Evolutionary conservation across 768 basidiomycete species (phyloP).

Genomic region (Rhodotorula graminis): DNA sequence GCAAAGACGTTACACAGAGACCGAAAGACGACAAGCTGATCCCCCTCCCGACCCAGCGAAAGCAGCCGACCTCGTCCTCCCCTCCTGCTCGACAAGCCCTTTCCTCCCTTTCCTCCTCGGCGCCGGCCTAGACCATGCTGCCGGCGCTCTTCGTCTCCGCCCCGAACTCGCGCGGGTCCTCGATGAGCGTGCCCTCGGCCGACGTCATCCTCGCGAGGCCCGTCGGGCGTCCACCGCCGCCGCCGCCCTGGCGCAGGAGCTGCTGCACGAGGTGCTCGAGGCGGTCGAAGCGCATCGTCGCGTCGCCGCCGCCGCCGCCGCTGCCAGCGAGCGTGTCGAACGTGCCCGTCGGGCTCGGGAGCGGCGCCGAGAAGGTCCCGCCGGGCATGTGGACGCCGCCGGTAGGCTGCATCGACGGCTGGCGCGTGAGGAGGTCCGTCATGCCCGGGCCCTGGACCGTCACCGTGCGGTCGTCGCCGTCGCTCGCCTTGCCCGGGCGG

Average conservation of each 20-base stretch:
- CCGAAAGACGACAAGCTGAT: no score
- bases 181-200: slow-evolving; percentile 2
- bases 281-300: not conserved
- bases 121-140: not conserved
- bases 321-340: not conserved
- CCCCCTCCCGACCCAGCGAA: no score
- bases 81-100: no score
- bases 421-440: slow-evolving; percentile 2
- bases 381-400: not conserved
- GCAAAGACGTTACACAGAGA: no score
- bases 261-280: not conserved
- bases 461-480: not conserved
- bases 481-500: not conserved
- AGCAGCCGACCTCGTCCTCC: no score
- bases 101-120: no score
- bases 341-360: not conserved
- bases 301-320: not conserved
- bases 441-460: slow-evolving; percentile 14
- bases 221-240: not conserved
- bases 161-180: not conserved
- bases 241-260: not conserved
- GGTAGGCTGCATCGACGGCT: not conserved
- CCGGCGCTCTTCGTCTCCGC: no score
- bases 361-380: no score
- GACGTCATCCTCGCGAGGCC: not conserved